These are phyloP conservation scores for Bipolaris oryzae DNA, from an alignment of 2,329 filamentous ascomycete genomes.

Conservation along the genomic window DNA sequence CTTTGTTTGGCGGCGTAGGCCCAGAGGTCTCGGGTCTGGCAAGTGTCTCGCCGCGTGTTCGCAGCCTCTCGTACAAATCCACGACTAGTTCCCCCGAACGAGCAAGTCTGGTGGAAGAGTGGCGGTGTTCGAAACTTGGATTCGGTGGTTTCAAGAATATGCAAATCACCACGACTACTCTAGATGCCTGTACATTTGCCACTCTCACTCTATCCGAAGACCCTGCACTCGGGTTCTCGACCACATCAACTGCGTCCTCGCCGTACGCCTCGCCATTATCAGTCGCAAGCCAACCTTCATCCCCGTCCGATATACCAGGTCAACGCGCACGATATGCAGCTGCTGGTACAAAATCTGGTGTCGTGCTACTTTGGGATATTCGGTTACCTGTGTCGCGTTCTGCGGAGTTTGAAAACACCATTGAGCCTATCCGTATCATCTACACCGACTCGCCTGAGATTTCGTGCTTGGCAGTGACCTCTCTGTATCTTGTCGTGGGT, in stretches of 20 bases:
- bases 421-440: slow-evolving; percentile 78
- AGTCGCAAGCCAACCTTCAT: slow-evolving; percentile 53
- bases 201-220: slow-evolving; percentile 77
- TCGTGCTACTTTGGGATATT: slow-evolving; percentile 84
- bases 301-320: slow-evolving; percentile 73
- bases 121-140: slow-evolving; percentile 66
- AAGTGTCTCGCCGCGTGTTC: slow-evolving; percentile 27
- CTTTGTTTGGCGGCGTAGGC: slow-evolving; percentile 59
- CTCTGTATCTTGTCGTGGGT: slow-evolving; percentile 87
- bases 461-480: slow-evolving; percentile 79
- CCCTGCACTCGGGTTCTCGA: slow-evolving; percentile 67
- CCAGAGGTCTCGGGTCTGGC: slow-evolving; percentile 33
- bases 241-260: slow-evolving; percentile 60
- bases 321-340: slow-evolving; percentile 81
- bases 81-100: slow-evolving; percentile 48
- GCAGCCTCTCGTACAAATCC: slow-evolving; percentile 43
- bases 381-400: slow-evolving; percentile 67
- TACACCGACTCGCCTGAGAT: slow-evolving; percentile 90
- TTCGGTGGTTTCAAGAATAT: slow-evolving; percentile 65
- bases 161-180: slow-evolving; percentile 70
- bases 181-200: slow-evolving; percentile 78
- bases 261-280: slow-evolving; percentile 61
- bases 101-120: slow-evolving; percentile 61
- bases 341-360: slow-evolving; percentile 77
- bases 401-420: slow-evolving; percentile 60